Conservation (phyloP, 768 basidiomycete species). For the Mycena leptocephala region DNA sequence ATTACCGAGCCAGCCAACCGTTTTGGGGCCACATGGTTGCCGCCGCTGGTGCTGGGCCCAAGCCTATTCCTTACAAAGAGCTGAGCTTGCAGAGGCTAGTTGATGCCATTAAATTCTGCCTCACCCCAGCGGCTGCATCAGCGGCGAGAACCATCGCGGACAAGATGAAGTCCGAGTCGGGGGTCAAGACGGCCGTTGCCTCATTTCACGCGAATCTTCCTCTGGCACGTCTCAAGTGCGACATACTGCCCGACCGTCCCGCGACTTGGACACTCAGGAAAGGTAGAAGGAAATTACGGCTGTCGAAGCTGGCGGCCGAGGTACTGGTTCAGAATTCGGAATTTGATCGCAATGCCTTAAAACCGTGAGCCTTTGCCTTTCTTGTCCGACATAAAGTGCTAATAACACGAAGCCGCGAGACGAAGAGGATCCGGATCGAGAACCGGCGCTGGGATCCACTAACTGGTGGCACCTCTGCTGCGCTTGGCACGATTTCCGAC, state of each 20-base stretch:
- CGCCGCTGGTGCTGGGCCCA: slow-evolving; percentile 60
- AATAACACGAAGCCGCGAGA: slow-evolving; percentile 8
- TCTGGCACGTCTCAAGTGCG: slow-evolving; percentile 19
- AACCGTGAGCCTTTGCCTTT: neutral
- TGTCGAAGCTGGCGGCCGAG: slow-evolving; percentile 33
- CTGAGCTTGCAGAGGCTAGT: slow-evolving; percentile 19
- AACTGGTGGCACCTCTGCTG: slow-evolving; percentile 20
- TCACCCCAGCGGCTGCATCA: slow-evolving; percentile 46
- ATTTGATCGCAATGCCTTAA: slow-evolving; percentile 13
- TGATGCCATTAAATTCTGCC: slow-evolving; percentile 52
- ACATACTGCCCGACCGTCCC: slow-evolving; percentile 23
- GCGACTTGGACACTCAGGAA: slow-evolving; percentile 31
- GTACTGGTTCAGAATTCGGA: slow-evolving; percentile 5
- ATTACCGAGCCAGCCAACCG: slow-evolving; percentile 43
- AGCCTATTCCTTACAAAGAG: slow-evolving; percentile 47
- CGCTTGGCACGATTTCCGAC: neutral
- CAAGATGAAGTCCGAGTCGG: slow-evolving; percentile 54
- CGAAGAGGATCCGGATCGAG: slow-evolving; percentile 22
- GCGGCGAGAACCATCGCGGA: slow-evolving; percentile 56
- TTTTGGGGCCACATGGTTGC: slow-evolving; percentile 60
- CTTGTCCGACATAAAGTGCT: neutral
- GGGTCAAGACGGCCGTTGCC: slow-evolving; percentile 25
- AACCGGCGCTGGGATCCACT: slow-evolving; percentile 35
- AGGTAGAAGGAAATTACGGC: slow-evolving; percentile 18
- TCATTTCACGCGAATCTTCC: slow-evolving; percentile 29